These are phyloP conservation scores for Apiospora aurea DNA, from an alignment of 2,329 filamentous ascomycete genomes.

Conservation along the genomic window DNA sequence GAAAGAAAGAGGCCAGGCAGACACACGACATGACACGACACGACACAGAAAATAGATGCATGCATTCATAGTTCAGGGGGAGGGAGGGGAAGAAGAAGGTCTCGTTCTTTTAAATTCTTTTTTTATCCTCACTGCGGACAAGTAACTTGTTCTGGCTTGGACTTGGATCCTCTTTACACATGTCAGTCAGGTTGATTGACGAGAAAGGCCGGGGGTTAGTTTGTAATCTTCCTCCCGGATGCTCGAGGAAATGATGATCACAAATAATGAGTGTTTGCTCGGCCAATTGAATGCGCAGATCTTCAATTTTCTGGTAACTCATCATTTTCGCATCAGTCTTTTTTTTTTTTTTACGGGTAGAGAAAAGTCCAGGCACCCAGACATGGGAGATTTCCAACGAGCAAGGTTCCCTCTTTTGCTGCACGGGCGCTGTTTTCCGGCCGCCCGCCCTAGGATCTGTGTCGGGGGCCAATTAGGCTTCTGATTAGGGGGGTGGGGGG, in stretches of 20 bases:
- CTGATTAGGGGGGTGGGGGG: not conserved
- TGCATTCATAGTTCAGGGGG: constrained; percentile 15
- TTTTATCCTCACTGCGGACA: not conserved
- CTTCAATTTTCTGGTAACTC: not conserved
- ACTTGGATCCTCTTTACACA: not conserved
- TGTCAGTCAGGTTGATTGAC: not conserved
- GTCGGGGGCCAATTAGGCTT: constrained; percentile 3
- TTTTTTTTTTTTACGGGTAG: not conserved
- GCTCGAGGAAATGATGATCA: constrained; percentile 7
- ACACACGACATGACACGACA: not conserved
- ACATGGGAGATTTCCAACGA: too few species aligned
- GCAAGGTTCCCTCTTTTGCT: not conserved
- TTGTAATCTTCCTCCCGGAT: not conserved
- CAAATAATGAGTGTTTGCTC: not conserved
- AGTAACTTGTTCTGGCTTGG: not conserved
- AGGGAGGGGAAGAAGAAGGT: not conserved
- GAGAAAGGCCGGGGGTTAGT: not conserved
- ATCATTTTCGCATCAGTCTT: not conserved
- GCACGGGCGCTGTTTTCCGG: not conserved
- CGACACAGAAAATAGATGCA: not conserved
- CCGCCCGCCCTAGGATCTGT: constrained; percentile 2
- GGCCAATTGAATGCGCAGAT: constrained; percentile 6
- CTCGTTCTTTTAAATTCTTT: not conserved
- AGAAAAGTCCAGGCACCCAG: not conserved
- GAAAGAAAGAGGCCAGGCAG: not conserved